These are phyloP conservation scores for Striga hermonthica DNA, from an alignment of 305 asterid genomes.

Conservation along the genomic window DNA sequence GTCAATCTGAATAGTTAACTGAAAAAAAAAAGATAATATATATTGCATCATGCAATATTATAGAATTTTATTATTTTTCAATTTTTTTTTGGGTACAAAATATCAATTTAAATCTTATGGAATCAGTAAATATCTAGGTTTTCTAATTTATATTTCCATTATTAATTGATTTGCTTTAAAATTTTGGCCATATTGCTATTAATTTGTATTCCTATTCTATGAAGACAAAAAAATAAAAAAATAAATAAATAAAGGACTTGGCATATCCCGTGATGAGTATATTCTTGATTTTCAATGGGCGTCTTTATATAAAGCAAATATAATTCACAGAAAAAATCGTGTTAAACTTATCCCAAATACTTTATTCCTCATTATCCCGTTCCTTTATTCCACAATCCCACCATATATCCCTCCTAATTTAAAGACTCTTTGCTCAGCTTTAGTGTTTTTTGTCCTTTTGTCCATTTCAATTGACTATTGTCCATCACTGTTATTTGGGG, in stretches of 20 bases:
- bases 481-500: conserved; percentile 28
- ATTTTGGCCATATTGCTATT: too few relatives aligned
- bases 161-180: too few relatives aligned
- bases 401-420: conserved; percentile 12
- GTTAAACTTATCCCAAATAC: conserved; percentile 33
- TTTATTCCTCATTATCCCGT: conserved; percentile 38
- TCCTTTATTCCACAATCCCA: conserved; percentile 42
- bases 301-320: conserved; percentile 35
- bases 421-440: conserved; percentile 30
- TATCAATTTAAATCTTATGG: too few relatives aligned
- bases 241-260: conserved; percentile 1
- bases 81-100: too few relatives aligned
- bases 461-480: conserved; percentile 24
- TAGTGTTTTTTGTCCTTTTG: conserved; percentile 30
- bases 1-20: too few relatives aligned
- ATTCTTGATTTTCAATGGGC: conserved; percentile 33
- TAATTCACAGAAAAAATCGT: conserved; percentile 23
- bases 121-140: too few relatives aligned
- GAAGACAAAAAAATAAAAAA: conserved; percentile 3
- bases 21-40: too few relatives aligned
- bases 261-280: conserved; percentile 34
- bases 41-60: too few relatives aligned
- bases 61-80: too few relatives aligned
- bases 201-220: too few relatives aligned
- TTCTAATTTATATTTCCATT: too few relatives aligned